Evolutionary conservation across 768 basidiomycete genomes (phyloP).

Genomic region (Rickenella mellea): DNA sequence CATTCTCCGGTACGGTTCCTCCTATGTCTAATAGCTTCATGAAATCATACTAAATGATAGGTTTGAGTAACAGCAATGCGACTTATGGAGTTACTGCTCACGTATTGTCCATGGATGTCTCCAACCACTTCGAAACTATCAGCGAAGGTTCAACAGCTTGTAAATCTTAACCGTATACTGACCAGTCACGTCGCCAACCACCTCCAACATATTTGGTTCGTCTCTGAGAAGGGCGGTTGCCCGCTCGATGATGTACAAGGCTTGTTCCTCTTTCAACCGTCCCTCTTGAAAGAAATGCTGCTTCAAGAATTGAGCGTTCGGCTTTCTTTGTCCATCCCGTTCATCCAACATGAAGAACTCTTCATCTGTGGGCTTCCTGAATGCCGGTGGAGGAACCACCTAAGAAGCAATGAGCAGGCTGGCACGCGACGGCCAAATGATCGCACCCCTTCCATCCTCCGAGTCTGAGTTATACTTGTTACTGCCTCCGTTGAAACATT

Average conservation of each 20-base stretch:
- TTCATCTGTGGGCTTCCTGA: conserved; percentile 56
- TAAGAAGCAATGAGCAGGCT: no score
- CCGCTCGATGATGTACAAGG: conserved; percentile 68
- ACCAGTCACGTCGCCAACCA: conserved; percentile 89
- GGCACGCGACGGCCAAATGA: no score
- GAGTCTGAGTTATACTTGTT: no score
- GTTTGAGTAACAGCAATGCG: neutral
- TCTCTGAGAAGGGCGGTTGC: conserved; percentile 54
- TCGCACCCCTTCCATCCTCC: no score
- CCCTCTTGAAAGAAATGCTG: conserved; percentile 88
- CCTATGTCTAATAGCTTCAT: conserved; percentile 98
- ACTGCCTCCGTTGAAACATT: no score
- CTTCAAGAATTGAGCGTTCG: conserved; percentile 74
- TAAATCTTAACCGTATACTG: conserved; percentile 19
- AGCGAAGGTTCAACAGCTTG: neutral
- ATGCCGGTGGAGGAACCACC: conserved; percentile 66
- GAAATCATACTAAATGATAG: conserved; percentile 69
- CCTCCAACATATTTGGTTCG: conserved; percentile 81
- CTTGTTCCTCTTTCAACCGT: conserved; percentile 73
- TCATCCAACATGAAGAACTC: conserved; percentile 56
- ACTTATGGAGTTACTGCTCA: conserved; percentile 22
- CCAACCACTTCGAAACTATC: conserved; percentile 62
- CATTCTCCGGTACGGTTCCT: conserved; percentile 72
- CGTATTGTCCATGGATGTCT: conserved; percentile 97
- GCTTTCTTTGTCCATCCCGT: conserved; percentile 39